A percentile compares a stretch with the other conserved stretches of the same genome.
These are phyloP conservation scores for Mucor irregularis DNA, from an alignment of 371 early-diverging fungal species.

Conservation along the genomic window DNA sequence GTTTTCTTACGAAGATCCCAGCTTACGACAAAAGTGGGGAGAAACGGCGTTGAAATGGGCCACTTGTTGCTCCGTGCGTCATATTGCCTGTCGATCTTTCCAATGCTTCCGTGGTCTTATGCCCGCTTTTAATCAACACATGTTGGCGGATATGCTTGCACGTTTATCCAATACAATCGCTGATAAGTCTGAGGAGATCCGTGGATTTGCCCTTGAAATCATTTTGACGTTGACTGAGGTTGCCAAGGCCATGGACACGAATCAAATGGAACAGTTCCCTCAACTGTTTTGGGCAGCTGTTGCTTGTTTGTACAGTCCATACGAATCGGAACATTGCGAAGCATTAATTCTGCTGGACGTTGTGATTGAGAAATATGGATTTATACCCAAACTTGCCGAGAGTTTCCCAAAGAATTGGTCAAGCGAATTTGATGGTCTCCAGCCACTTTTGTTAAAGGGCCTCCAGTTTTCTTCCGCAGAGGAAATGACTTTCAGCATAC, in stretches of 20 bases:
- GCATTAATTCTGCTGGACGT: slow-evolving; percentile 66
- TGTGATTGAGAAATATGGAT: slow-evolving; percentile 52
- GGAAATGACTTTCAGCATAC: slow-evolving; percentile 40
- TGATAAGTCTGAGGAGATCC: slow-evolving; percentile 80
- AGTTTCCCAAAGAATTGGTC: slow-evolving; percentile 79
- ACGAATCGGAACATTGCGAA: slow-evolving; percentile 77
- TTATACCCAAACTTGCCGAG: slow-evolving; percentile 28
- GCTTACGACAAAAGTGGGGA: slow-evolving; percentile 86
- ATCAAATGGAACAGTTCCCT: slow-evolving; percentile 67
- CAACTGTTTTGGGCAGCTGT: slow-evolving; percentile 84
- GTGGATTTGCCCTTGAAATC: slow-evolving; percentile 87
- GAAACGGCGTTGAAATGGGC: slow-evolving; percentile 90
- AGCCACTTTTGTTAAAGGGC: slow-evolving; percentile 76
- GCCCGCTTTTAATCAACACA: slow-evolving; percentile 76
- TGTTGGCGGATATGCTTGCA: slow-evolving; percentile 82
- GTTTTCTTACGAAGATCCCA: slow-evolving; percentile 63
- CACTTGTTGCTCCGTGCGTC: slow-evolving; percentile 86
- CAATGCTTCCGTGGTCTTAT: slow-evolving; percentile 82
- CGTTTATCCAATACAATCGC: slow-evolving; percentile 85
- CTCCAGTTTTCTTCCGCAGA: slow-evolving; percentile 66
- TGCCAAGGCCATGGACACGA: slow-evolving; percentile 57
- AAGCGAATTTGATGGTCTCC: slow-evolving; percentile 74
- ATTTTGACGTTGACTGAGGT: slow-evolving; percentile 73
- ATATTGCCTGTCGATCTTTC: slow-evolving; percentile 87
- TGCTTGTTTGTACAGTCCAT: slow-evolving; percentile 74